A percentile compares a stretch with the other conserved stretches of the same genome.
Conservation (phyloP, 2,329 filamentous ascomycete species). For the Colletotrichum sp. region DNA sequence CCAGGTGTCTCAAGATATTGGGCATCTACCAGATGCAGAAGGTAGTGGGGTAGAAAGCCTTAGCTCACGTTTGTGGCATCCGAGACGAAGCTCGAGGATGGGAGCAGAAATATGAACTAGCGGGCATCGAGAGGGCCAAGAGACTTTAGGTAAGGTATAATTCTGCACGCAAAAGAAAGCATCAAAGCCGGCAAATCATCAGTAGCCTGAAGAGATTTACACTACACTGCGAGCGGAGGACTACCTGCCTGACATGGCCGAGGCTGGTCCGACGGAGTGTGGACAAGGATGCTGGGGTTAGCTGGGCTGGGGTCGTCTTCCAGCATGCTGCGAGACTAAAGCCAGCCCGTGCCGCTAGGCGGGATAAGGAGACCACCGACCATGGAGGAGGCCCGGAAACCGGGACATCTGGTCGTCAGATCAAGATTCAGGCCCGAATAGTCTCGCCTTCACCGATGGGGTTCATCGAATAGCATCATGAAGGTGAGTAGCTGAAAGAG, state of each 20-base stretch:
- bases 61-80: slow-evolving; percentile 5
- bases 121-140: neutral
- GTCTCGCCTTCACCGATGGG: neutral
- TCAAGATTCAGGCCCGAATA: neutral
- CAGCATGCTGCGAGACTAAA: neutral
- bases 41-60: neutral
- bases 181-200: neutral
- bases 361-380: neutral
- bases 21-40: neutral
- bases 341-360: neutral
- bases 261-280: neutral
- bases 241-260: neutral
- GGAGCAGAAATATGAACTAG: neutral
- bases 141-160: neutral
- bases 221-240: neutral
- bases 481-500: neutral
- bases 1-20: neutral
- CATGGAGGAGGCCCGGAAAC: neutral
- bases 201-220: neutral
- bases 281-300: slow-evolving; percentile 10
- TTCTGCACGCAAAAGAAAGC: slow-evolving; percentile 12
- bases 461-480: neutral
- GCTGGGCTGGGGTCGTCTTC: slow-evolving; percentile 10
- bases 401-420: neutral
- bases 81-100: neutral